These are phyloP conservation scores for Astrocystis sublimbata DNA, from an alignment of 495 filamentous ascomycete species.

Conservation along the genomic window DNA sequence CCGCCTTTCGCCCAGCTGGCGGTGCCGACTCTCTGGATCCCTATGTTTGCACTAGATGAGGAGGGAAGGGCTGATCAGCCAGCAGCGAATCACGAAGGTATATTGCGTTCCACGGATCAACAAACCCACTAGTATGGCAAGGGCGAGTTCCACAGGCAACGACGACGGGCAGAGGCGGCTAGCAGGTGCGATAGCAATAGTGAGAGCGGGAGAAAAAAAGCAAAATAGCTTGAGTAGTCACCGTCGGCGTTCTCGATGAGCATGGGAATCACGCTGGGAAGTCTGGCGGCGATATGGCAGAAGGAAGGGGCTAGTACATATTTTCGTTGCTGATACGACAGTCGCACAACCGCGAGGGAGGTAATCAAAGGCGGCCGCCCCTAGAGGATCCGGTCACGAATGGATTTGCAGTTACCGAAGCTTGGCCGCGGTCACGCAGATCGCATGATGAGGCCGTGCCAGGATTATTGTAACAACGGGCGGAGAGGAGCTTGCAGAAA, in stretches of 20 bases:
- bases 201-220: no score
- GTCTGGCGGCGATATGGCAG: background rate
- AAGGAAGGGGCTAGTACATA: background rate
- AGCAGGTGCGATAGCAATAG: no score
- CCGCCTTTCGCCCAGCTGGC: background rate
- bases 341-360: conserved; percentile 27
- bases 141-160: conserved; percentile 19
- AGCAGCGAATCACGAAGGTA: conserved; percentile 26
- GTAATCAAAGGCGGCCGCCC: conserved; percentile 22
- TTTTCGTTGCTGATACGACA: conserved; percentile 34
- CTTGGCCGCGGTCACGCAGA: conserved; percentile 20
- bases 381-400: conserved; percentile 14
- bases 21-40: conserved; percentile 8
- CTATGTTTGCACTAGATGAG: conserved; percentile 20
- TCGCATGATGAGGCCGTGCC: conserved; percentile 13
- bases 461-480: conserved; percentile 10
- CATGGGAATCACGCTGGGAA: background rate
- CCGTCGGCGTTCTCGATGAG: background rate
- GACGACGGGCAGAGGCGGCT: conserved; percentile 23
- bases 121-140: conserved; percentile 12
- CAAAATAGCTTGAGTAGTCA: background rate
- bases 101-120: conserved; percentile 24
- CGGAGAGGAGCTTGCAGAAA: background rate
- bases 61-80: conserved; percentile 9
- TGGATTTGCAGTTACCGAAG: conserved; percentile 28